phyloP scores from a whole-genome alignment of 1,139 yeast genomes.

The Blastobotrys raffinosifermentans region DNA sequence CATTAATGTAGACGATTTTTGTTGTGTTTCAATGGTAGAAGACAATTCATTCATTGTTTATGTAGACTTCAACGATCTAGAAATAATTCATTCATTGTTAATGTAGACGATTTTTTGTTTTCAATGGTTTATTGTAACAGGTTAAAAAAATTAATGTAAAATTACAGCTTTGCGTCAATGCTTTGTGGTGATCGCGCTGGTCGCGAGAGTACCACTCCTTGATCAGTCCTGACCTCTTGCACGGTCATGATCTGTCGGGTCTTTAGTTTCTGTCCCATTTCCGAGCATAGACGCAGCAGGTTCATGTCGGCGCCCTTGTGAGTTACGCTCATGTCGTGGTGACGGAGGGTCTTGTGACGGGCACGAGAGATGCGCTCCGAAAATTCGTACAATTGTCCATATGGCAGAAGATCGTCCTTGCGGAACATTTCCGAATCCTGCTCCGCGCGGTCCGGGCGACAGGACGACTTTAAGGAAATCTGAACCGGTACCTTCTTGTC shows the following conservation, averaged over 20 bases:
- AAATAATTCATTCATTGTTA: too few relatives aligned
- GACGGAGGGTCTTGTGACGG: constrained; percentile 25
- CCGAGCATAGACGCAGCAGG: constrained; percentile 9
- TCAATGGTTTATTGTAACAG: too few relatives aligned
- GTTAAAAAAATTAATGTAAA: too few relatives aligned
- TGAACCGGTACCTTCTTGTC: constrained; percentile 12
- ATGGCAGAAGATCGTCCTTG: constrained; percentile 19
- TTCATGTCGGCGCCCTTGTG: constrained; percentile 10
- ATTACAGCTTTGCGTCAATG: too few relatives aligned
- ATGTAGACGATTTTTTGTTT: too few relatives aligned
- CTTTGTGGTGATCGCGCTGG: too few relatives aligned
- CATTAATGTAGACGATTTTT: too few relatives aligned
- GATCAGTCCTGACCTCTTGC: constrained; percentile 2
- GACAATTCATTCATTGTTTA: too few relatives aligned
- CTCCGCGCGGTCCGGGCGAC: neutral
- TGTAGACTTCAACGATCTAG: too few relatives aligned
- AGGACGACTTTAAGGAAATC: constrained; percentile 1
- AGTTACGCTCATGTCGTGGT: constrained; percentile 12
- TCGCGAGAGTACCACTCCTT: too few relatives aligned
- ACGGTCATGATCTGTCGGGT: constrained; percentile 5
- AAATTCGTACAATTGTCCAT: constrained; percentile 27
- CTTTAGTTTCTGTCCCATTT: constrained; percentile 7
- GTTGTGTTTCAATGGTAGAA: too few relatives aligned
- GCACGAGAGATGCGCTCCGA: constrained; percentile 29
- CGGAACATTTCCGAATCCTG: constrained; percentile 3